phyloP scores from a whole-genome alignment of 495 filamentous ascomycete genomes.

The Neurospora sp. region DNA sequence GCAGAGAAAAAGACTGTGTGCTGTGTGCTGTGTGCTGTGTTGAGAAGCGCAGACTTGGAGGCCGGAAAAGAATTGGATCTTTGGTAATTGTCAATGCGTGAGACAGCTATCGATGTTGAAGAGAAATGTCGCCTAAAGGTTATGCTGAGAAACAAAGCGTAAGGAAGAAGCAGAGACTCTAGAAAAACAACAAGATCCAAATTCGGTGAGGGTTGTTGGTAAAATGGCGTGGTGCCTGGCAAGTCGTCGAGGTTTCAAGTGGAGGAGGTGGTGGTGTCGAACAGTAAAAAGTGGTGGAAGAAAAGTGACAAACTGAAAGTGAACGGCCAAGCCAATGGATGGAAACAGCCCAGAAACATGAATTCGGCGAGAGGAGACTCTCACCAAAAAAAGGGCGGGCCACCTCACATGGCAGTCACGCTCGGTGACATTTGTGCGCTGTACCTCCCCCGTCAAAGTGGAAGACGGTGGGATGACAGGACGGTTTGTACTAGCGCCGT shows the following conservation, averaged over 20 bases:
- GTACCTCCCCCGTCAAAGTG: not conserved
- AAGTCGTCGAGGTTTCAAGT: slow-evolving; percentile 1
- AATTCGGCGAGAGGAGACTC: not conserved
- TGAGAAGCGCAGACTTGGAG: not conserved
- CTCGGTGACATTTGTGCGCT: not conserved
- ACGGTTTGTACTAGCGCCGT: not conserved
- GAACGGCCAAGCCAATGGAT: not conserved
- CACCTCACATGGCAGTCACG: not conserved
- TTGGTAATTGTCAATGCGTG: not conserved
- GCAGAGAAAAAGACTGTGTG: not conserved
- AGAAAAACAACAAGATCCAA: not conserved
- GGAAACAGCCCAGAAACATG: not conserved
- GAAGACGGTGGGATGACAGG: not conserved
- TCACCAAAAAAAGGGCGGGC: not conserved
- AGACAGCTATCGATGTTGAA: not conserved
- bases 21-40: not conserved
- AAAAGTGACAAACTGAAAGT: not conserved
- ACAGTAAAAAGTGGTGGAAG: not conserved
- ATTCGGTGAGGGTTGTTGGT: not conserved
- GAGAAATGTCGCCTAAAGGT: not conserved
- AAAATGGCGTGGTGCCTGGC: slow-evolving; percentile 11
- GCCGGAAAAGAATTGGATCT: not conserved
- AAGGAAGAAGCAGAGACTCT: not conserved
- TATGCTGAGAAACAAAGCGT: not conserved
- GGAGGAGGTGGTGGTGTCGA: no score